Evolutionary conservation across 306 rosid species (phyloP), one percentile per base, ranked within the genome.

Genomic region (Trifolium pratense): DNA sequence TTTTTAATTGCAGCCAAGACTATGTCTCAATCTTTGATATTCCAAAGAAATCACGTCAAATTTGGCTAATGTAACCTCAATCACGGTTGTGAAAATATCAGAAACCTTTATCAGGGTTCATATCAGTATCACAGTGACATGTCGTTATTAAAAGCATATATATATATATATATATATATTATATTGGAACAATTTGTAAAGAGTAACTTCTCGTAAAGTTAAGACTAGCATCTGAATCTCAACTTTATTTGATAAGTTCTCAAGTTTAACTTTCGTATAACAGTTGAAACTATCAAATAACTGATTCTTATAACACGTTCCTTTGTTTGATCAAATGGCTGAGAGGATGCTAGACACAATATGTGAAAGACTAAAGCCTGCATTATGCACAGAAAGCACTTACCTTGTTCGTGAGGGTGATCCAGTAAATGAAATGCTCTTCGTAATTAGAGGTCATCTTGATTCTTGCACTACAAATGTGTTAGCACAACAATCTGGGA

Each of bases 321-420:
- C 97, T 0, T 66, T 91, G 59, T 91, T 94, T 61, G 93, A 91
- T 72, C 90, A 94, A 86, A 94, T 94, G 99, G 99, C 91, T 29
- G 99, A 94, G 80, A 84, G 90, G 64, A 91, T 87, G 95, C 87
- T 89, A 20, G 99, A 91, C 20, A 97, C 99, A 9, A 90, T 94
- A 77, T 94, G 99, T 32, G 97, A 94, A 75, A 84, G 99, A 74
- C 84, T 94, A 45, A 91, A 89, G 74, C 96, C 96, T 1, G 90
- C 96, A 13, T 68, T 89, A 76, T n/a, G n/a, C n/a, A n/a, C n/a
- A n/a, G 89, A 88, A 45, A 93, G 96, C 6, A 94, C 96, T 2
- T 84, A 69, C 45, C 81, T 91, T 5, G 93, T 91, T 6, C 88
- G 96, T 0, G 99, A 94, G 63, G 97, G 91, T n/a, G 97, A 94